Conservation (phyloP, 2,329 filamentous ascomycete genomes). For the Saccharata proteae region DNA sequence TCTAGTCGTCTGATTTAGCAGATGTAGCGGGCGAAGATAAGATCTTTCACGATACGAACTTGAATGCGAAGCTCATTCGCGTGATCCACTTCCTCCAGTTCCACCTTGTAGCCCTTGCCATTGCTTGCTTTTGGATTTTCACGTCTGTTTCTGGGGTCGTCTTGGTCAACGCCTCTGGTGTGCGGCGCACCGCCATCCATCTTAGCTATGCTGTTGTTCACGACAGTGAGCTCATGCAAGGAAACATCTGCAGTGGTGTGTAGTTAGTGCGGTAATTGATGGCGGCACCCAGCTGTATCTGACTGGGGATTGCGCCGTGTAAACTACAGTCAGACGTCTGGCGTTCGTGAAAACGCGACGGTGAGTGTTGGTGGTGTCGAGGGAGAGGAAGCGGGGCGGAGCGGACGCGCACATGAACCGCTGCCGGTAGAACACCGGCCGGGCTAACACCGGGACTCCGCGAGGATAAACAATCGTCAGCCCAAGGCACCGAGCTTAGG, state of each 20-base stretch:
- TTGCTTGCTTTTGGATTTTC: slow-evolving; percentile 19
- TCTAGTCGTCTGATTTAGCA: slow-evolving; percentile 23
- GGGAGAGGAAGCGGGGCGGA: too few relatives aligned
- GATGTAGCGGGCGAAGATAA: slow-evolving; percentile 7
- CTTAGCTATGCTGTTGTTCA: too few relatives aligned
- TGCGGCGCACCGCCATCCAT: too few relatives aligned
- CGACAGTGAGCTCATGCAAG: slow-evolving; percentile 5
- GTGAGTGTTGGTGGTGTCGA: too few relatives aligned
- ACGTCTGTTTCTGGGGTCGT: slow-evolving; percentile 12
- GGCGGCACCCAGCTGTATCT: neutral
- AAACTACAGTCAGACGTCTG: too few relatives aligned
- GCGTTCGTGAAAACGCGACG: too few relatives aligned
- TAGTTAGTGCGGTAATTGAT: slow-evolving; percentile 3
- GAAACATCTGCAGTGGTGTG: neutral
- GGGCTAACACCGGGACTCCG: neutral
- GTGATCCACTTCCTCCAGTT: slow-evolving; percentile 46
- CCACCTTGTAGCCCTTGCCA: slow-evolving; percentile 45
- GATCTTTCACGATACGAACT: slow-evolving; percentile 20
- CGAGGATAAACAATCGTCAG: neutral
- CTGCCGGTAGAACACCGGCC: neutral
- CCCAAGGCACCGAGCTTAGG: neutral
- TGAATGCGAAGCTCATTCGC: slow-evolving; percentile 43
- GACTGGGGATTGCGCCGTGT: too few relatives aligned
- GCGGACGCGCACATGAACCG: too few relatives aligned
- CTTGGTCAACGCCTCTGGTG: too few relatives aligned